Evolutionary conservation across 192 early-diverging fungal genomes (phyloP).

Genomic region (Rhizophagus sp.): DNA sequence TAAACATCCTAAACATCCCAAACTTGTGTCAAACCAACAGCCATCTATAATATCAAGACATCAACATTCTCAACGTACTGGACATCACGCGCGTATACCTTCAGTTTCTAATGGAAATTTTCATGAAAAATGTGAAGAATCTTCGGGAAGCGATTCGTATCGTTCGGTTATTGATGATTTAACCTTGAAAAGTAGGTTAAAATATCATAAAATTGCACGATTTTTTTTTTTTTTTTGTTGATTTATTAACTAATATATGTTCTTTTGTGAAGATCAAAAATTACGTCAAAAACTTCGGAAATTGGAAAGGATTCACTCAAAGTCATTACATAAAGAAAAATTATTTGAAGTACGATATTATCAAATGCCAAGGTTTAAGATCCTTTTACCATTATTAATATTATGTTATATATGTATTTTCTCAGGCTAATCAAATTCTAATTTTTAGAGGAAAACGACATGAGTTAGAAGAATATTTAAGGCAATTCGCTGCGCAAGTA

Average conservation of each 20-base stretch:
- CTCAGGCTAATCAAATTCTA: neutral
- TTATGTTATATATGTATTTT: neutral
- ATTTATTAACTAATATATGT: neutral
- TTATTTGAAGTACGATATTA: constrained; percentile 34
- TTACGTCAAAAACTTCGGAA: constrained; percentile 15
- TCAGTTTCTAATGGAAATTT: neutral
- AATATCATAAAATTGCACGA: neutral
- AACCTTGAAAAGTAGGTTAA: constrained; percentile 17
- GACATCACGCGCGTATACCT: neutral
- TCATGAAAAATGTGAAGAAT: neutral
- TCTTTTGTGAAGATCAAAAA: constrained; percentile 19
- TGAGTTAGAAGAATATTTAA: constrained; percentile 27
- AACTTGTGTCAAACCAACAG: neutral
- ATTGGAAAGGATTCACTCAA: constrained; percentile 8
- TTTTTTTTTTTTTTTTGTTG: too few species aligned
- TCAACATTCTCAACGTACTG: neutral
- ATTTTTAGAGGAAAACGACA: constrained; percentile 13
- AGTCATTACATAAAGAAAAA: constrained; percentile 16
- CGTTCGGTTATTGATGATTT: constrained; percentile 29
- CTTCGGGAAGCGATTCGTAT: constrained; percentile 4
- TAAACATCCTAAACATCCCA: constrained; percentile 7
- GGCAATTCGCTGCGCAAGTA: constrained; percentile 27
- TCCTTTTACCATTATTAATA: neutral
- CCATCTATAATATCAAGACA: neutral
- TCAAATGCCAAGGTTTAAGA: constrained; percentile 25